These are phyloP conservation scores for Rhizomucor pusillus DNA, from an alignment of 371 early-diverging fungal species.

Conservation along the genomic window DNA sequence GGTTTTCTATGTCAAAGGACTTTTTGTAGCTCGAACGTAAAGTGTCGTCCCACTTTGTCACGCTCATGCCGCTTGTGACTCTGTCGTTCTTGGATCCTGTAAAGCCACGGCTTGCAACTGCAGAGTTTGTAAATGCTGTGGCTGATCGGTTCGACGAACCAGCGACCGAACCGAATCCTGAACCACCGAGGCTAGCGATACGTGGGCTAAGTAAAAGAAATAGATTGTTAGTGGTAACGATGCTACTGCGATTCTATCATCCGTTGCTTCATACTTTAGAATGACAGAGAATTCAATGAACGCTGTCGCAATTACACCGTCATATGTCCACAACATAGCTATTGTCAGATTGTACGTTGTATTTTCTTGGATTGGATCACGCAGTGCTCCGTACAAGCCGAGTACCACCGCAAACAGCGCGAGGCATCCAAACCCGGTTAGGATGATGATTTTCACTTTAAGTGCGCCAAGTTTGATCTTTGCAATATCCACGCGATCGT, in stretches of 20 bases:
- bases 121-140: neutral
- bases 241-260: no score
- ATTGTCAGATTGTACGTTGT: slow-evolving; percentile 15
- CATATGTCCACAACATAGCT: slow-evolving; percentile 18
- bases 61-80: no score
- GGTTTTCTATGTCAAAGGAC: no score
- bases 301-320: slow-evolving; percentile 20
- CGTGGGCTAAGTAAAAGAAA: slow-evolving; percentile 6
- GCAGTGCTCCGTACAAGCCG: slow-evolving; percentile 15
- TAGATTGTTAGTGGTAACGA: no score
- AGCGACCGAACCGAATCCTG: neutral
- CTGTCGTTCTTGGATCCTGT: no score
- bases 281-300: slow-evolving; percentile 24
- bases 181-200: slow-evolving; percentile 1
- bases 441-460: slow-evolving; percentile 22
- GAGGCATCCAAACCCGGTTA: slow-evolving; percentile 9
- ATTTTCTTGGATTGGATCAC: slow-evolving; percentile 7
- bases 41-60: no score
- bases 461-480: slow-evolving; percentile 23
- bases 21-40: no score
- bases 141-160: no score
- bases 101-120: neutral
- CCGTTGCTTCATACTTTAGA: slow-evolving; percentile 20
- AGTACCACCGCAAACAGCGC: slow-evolving; percentile 18
- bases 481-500: slow-evolving; percentile 11